Base-by-base conservation (phyloP, 1,284 basidiomycete genomes). In the Marasmius fiardii region DNA sequence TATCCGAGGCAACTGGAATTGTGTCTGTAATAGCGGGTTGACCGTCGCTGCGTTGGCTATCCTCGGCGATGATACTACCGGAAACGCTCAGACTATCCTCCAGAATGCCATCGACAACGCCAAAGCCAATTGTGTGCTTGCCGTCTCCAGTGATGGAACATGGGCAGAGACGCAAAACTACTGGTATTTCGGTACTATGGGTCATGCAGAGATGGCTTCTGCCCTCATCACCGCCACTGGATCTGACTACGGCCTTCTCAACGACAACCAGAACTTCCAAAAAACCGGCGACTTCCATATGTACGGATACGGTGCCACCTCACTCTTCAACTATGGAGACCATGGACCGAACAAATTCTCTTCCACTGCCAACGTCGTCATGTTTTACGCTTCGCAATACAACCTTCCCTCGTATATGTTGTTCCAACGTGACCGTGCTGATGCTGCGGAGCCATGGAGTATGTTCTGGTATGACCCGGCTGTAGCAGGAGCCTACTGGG, bases 401-500 rank as follows among this genome's bases (percentile, higher is more conserved):
- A 72, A 86, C 51, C 71, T 80, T 58, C 92, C 95, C 12, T 71
- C 76, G 63, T 96, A 88, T 70, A 77, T 86, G 18, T 82, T 98
- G 52, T 94, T 87, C 83, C 95, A 98, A 73, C 91, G 95, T 58
- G 95, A 98, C 69, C 91, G 90, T 64, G 75, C 77, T 54, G 95
- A 98, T 66, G 87, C 93, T 1, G 74, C 88, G 18, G 95, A 98
- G 61, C 96, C 95, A 0, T 93, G 88, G 83, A 86, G 85, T 65
- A 95, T 98, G 92, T 95, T 98, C 78, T 98, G 93, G 93, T 98
- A 98, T 71, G 81, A 98, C 69, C 85, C 94, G 7, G 77, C 82
- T 3, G 82, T 87, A 47, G 73, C 78, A 16, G 95, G 95, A 56
- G 92, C 92, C 48, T 98, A 90, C 80, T 98, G 93, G 94, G 85